These are phyloP conservation scores for Colletotrichum chlorophyti DNA, from an alignment of 2,329 filamentous ascomycete genomes.

Conservation along the genomic window DNA sequence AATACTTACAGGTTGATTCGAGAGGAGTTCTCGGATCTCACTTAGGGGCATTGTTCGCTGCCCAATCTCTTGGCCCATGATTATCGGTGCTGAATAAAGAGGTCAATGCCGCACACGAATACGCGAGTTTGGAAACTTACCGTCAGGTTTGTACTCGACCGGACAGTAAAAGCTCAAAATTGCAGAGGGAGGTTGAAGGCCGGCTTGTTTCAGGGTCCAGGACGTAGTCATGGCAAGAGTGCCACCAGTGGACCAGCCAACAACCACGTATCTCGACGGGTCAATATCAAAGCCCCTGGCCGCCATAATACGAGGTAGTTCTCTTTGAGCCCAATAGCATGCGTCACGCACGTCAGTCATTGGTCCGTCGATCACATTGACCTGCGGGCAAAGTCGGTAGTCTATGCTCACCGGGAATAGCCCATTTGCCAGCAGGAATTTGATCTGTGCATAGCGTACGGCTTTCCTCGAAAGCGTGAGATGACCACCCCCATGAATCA, in stretches of 20 bases:
- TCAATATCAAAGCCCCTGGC: conserved; percentile 31
- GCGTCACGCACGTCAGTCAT: conserved; percentile 53
- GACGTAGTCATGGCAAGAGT: conserved; percentile 46
- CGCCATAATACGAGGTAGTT: conserved; percentile 37
- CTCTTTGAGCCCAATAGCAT: conserved; percentile 44
- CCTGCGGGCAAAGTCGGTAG: conserved; percentile 57
- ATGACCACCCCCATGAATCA: conserved; percentile 54
- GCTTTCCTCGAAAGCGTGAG: conserved; percentile 45
- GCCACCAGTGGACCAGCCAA: conserved; percentile 58
- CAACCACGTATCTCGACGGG: conserved; percentile 40
- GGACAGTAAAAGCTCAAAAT: conserved; percentile 31
- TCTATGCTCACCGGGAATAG: conserved; percentile 56
- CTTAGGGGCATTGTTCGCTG: neutral
- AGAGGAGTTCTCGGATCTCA: neutral
- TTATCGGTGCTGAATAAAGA: neutral
- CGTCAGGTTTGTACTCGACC: conserved; percentile 28
- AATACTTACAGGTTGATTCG: too few species aligned
- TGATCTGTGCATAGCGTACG: conserved; percentile 43
- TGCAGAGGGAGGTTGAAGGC: conserved; percentile 18
- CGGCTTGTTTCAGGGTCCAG: conserved; percentile 25
- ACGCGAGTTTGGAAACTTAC: too few species aligned
- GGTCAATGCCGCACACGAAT: neutral
- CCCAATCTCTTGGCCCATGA: neutral
- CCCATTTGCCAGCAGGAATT: conserved; percentile 42
- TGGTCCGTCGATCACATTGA: conserved; percentile 50